Conservation (phyloP, 202 grass and related monocot species). For the Zoysia matrella region DNA sequence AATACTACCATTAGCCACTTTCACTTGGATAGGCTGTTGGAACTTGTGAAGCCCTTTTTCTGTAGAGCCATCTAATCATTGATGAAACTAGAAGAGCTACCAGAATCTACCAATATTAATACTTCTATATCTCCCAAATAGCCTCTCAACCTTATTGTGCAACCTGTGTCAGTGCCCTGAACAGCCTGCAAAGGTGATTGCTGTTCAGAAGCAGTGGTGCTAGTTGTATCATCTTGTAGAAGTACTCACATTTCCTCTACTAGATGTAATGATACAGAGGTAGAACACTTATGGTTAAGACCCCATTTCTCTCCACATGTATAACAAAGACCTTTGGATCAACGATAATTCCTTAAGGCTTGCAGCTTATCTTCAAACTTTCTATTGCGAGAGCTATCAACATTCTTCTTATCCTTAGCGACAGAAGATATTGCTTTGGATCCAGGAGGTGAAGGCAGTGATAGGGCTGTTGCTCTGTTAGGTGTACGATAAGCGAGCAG, state of each 20-base stretch:
- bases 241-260: background rate
- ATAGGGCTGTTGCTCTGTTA: no score
- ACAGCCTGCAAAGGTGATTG: no score
- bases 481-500: no score
- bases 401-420: no score
- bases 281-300: background rate
- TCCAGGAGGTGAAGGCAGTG: no score
- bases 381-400: no score
- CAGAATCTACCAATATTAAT: background rate
- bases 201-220: no score
- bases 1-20: background rate
- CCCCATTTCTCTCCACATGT: background rate
- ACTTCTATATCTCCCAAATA: background rate
- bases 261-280: background rate
- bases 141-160: background rate
- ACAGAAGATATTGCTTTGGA: no score
- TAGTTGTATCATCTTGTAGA: no score
- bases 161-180: background rate
- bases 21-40: background rate
- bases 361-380: no score
- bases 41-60: no score
- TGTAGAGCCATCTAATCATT: background rate
- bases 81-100: background rate
- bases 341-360: no score
- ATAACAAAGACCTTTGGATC: background rate